Evolutionary conservation across 2,329 filamentous ascomycete species (phyloP), one percentile per base, ranked within the genome.

Genomic region (Exophiala phaeomuriformis): DNA sequence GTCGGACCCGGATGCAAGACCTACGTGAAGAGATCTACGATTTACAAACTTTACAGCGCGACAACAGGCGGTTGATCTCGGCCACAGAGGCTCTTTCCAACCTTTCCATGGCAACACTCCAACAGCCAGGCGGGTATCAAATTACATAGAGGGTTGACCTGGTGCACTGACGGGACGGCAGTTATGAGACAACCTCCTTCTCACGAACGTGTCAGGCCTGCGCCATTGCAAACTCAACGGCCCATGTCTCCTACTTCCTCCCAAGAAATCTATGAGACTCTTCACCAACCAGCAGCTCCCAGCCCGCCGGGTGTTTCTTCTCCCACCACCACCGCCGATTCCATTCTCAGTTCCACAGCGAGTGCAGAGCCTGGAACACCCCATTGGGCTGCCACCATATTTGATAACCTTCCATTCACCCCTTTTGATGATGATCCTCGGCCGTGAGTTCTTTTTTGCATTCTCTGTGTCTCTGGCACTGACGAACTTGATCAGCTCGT

Each of bases 381-480:
- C 6, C 73, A 75, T 60, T 76, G 74, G 74, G 67, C 72, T 2
- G 67, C 64, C 47, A 64, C 62, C 5, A 67, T 73, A 0, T 75
- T 74, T 43, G 50, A 49, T 9, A 55, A 63, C 39, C 35, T 63
- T 2, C 51, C 61, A 3, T 53, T 55, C 33, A 63, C 61, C 12
- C 36, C 44, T 35, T 47, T 62, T 2, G 57, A 55, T 27, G 54
- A 61, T 3, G 62, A 64, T 27, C 46, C 53, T 7, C 40, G 45
- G 29, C 37, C 31, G 57, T 59, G 44, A 57, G 54, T 31, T 47
- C 27, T 8, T 2, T 10, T n/a, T 3, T 40, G 19, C 19, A 19
- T 19, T 19, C 19, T 19, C 19, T 19, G 19, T 19, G 19, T 19
- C 19, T 19, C 19, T 19, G 19, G 6, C 32, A 32, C 45, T 55